Evolutionary conservation across 352 stramenopile genomes (phyloP).

Genomic region (Phytophthora pini): DNA sequence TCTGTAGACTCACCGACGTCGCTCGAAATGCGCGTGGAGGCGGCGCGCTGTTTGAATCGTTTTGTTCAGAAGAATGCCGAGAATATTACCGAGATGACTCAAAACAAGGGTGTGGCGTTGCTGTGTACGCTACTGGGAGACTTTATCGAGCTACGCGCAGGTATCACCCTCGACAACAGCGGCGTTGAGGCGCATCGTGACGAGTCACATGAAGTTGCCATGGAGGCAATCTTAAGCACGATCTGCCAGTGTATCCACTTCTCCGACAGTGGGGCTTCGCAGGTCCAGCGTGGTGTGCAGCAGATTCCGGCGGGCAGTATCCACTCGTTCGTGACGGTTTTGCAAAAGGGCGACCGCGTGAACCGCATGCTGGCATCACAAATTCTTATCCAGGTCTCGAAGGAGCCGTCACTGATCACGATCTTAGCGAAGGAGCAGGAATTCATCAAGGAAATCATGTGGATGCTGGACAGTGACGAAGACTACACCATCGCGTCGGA

Average conservation of each 20-base stretch:
- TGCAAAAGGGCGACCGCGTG: constrained; percentile 64
- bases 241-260: constrained; percentile 81
- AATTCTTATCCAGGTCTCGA: constrained; percentile 68
- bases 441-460: constrained; percentile 77
- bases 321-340: constrained; percentile 63
- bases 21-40: constrained; percentile 71
- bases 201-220: constrained; percentile 67
- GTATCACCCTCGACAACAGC: constrained; percentile 31
- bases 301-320: constrained; percentile 66
- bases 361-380: constrained; percentile 80
- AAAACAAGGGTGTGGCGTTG: constrained; percentile 57
- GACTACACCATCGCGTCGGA: constrained; percentile 76
- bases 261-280: constrained; percentile 42
- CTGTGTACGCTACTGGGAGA: constrained; percentile 63
- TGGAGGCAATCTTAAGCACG: constrained; percentile 79
- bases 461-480: constrained; percentile 77
- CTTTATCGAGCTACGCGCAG: constrained; percentile 56
- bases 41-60: constrained; percentile 70
- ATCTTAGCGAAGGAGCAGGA: constrained; percentile 57
- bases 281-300: constrained; percentile 44
- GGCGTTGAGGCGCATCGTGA: constrained; percentile 36
- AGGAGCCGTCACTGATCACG: constrained; percentile 63
- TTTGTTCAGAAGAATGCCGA: constrained; percentile 78
- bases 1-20: constrained; percentile 53
- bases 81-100: constrained; percentile 73